Base-by-base conservation (phyloP, 2,329 filamentous ascomycete genomes). In the Diaporthe longicolla region DNA sequence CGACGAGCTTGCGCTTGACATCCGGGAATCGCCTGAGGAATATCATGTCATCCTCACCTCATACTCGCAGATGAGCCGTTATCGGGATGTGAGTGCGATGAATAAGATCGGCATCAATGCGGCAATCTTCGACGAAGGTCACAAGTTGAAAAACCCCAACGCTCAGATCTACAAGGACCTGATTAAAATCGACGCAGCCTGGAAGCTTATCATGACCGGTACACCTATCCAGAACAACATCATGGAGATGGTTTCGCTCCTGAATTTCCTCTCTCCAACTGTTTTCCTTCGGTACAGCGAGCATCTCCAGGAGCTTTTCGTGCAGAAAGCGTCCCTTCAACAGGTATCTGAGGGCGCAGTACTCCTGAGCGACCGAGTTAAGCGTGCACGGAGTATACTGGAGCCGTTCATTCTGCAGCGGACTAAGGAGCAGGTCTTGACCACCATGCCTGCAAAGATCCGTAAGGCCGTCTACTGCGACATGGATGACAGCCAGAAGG, bases 201-300 rank as follows among this genome's bases (percentile, higher is more conserved):
- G 97, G 88, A 92, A 95, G 76, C 89, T 99, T 68, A 88, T 99
- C 5, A 89, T 99, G 35, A 94, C 93, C 37, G 97, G 97, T 55
- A 99, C 97, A 0, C 97, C 97, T 0, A 89, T 99, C 2, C 94
- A 97, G 82, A 97, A 99, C 84, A 98, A 98, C 81, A 87, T 99
- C 26, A 93, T 96, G 80, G 97, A 99, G 84, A 90, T 99, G 79
- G 93, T 95, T 54, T 94, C 95, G 3, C 89, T 99, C 19, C 89
- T 99, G 17, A 94, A 93, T n/a, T 98, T 99, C 81, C 95, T 99
- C 79, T 93, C 98, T 82, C 97, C 97, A 0, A 85, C 90, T 10
- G 89, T 98, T 48, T 99, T 99, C 82, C 87, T 90, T 13, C 89
- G 92, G 48, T 91, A 93, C 76, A 91, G 93, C 78, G 92, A 97